phyloP scores from a whole-genome alignment of 768 basidiomycete species.

The Mrakia hoshinonis region DNA sequence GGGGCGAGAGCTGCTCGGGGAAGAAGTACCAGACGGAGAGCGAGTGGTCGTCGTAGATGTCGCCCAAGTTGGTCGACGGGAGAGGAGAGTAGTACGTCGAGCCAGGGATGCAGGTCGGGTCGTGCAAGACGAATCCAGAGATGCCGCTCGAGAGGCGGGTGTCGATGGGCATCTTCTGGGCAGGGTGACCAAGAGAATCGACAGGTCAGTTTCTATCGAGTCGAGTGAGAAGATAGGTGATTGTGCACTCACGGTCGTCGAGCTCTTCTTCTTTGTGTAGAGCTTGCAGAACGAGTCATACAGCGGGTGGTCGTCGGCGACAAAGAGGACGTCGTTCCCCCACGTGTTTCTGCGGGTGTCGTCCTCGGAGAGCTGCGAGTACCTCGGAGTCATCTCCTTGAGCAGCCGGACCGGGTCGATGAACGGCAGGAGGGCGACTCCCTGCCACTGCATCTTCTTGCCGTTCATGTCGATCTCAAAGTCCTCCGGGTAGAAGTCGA shows the following conservation, averaged over 20 bases:
- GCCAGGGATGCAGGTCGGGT: slow-evolving; percentile 82
- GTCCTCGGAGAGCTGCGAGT: slow-evolving; percentile 58
- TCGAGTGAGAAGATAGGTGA: neutral
- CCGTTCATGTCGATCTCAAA: slow-evolving; percentile 99
- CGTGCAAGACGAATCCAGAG: slow-evolving; percentile 67
- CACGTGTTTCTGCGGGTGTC: slow-evolving; percentile 75
- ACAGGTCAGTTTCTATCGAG: neutral
- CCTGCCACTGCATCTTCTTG: slow-evolving; percentile 99
- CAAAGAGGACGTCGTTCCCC: slow-evolving; percentile 75
- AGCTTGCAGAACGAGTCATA: slow-evolving; percentile 80
- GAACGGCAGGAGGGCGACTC: slow-evolving; percentile 91
- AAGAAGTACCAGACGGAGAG: slow-evolving; percentile 81
- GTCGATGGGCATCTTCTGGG: slow-evolving; percentile 67
- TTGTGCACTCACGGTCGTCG: slow-evolving; percentile 51
- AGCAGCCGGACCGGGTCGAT: slow-evolving; percentile 78
- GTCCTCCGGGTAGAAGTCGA: slow-evolving; percentile 85
- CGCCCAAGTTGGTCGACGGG: slow-evolving; percentile 50
- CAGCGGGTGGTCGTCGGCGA: slow-evolving; percentile 71
- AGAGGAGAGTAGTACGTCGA: slow-evolving; percentile 80
- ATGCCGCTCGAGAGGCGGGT: slow-evolving; percentile 63
- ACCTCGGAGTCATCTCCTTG: slow-evolving; percentile 62
- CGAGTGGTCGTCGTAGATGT: slow-evolving; percentile 78
- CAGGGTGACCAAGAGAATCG: slow-evolving; percentile 6
- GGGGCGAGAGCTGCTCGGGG: slow-evolving; percentile 75
- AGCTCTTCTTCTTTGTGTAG: slow-evolving; percentile 79